Evolutionary conservation across 192 early-diverging fungal genomes (phyloP), one percentile per base, ranked within the genome.

Genomic region (Coemansia umbellata): DNA sequence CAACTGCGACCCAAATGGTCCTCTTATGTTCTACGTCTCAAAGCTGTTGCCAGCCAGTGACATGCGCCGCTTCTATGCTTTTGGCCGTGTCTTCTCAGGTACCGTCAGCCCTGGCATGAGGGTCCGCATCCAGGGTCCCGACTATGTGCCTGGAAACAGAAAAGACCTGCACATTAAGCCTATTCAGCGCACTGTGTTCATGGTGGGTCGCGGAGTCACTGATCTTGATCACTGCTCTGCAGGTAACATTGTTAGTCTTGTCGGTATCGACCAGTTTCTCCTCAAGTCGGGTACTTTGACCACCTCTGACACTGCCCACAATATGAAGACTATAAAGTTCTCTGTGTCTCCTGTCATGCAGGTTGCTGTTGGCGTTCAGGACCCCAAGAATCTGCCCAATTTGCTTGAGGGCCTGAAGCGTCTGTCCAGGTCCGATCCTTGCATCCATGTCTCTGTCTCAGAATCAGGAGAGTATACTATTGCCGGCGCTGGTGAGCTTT

Each of bases 251-350:
- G 75, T 98, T 53, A 93, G 94, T 84, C 89, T 98, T 63, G 93
- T 97, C 69, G 96, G 96, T 84, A 85, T 98, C 57, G 96, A 98
- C 80, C 92, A 97, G 84, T 98, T 91, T 87, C 82, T 98, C 84
- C 87, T 97, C 79, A 98, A 98, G 87, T 94, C 94, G 52, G 96
- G 92, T 80, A 97, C 95, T 67, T 87, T 97, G 77, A 93, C 93
- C 61, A 97, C 96, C 50, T 87, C 82, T 21, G 94, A 95, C 31
- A 78, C 81, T 60, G 92, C 94, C 48, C 91, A 98, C 87, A 97
- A 97, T 86, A 76, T 97, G 82, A 92, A 87, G 82, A 93, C 97
- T 81, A 97, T 98, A 94, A 95, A 95, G 85, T 98, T 97, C 89
- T 95, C 93, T 45, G 94, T 97, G 63, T 97, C 96, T 17, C 96